These are phyloP conservation scores for Cryptococcus sp. DNA, from an alignment of 1,284 basidiomycete genomes.

Conservation along the genomic window DNA sequence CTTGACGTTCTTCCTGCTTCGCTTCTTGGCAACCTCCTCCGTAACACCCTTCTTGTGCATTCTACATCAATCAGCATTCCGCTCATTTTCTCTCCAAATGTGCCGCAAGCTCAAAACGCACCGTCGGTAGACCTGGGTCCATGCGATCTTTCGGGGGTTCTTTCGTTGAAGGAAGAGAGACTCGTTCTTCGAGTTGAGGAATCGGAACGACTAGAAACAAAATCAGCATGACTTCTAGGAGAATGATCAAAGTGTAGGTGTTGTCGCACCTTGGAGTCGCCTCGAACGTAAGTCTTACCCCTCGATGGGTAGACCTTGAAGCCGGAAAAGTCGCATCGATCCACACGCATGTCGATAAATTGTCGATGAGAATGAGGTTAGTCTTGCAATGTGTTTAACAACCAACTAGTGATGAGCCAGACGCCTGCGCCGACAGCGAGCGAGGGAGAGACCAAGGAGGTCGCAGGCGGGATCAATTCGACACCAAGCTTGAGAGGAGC, in stretches of 20 bases:
- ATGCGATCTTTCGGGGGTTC: slow-evolving; percentile 99
- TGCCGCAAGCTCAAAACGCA: slow-evolving; percentile 9
- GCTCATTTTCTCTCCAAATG: background rate
- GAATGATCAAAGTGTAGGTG: background rate
- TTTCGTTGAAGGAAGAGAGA: slow-evolving; percentile 99
- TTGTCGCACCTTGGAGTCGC: slow-evolving; percentile 77
- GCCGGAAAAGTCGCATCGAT: slow-evolving; percentile 93
- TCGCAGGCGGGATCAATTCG: too few species aligned
- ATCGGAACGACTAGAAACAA: slow-evolving; percentile 74
- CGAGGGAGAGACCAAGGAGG: too few species aligned
- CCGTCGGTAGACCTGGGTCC: slow-evolving; percentile 90
- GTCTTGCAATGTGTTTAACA: background rate
- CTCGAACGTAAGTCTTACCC: slow-evolving; percentile 92
- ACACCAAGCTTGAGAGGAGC: too few species aligned
- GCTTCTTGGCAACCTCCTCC: slow-evolving; percentile 98
- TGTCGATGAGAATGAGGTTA: background rate
- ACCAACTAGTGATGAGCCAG: background rate
- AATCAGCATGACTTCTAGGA: background rate
- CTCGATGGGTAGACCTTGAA: slow-evolving; percentile 94
- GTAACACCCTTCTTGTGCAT: slow-evolving; percentile 99
- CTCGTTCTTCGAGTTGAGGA: slow-evolving; percentile 80
- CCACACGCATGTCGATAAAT: slow-evolving; percentile 68
- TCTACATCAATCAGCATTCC: slow-evolving; percentile 41
- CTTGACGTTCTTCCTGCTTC: slow-evolving; percentile 94
- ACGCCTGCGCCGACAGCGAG: too few species aligned